Percentiles rank a stretch among this genome's conserved stretches.
Evolutionary conservation across 768 basidiomycete genomes (phyloP).

Genomic region (Lyophyllum semitale): DNA sequence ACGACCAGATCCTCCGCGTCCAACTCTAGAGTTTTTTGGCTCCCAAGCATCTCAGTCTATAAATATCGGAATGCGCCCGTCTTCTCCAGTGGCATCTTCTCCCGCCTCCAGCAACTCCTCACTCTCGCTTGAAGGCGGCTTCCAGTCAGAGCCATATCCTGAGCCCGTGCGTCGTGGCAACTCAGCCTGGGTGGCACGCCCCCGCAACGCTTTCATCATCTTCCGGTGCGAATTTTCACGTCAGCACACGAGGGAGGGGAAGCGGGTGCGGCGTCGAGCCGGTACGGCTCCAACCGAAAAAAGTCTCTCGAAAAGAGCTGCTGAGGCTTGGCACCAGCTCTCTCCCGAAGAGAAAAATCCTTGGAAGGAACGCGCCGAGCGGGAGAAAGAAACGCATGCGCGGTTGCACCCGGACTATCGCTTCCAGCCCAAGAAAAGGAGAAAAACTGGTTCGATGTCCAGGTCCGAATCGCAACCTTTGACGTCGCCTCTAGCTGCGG

Average conservation of each 20-base stretch:
- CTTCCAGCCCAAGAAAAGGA: constrained; percentile 56
- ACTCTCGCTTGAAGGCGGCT: constrained; percentile 22
- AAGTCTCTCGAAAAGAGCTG: constrained; percentile 76
- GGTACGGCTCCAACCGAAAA: constrained; percentile 44
- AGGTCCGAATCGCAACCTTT: constrained; percentile 16
- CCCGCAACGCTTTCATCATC: constrained; percentile 72
- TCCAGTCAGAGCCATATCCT: constrained; percentile 12
- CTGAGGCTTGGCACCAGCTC: constrained; percentile 72
- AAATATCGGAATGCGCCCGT: neutral
- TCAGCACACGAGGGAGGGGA: constrained; percentile 41
- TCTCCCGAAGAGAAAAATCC: constrained; percentile 44
- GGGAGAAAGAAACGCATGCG: constrained; percentile 59
- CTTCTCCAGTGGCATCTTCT: constrained; percentile 11
- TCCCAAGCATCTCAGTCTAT: neutral
- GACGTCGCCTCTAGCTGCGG: neutral
- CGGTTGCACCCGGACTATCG: constrained; percentile 62
- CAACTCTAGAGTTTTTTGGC: constrained; percentile 4
- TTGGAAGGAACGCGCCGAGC: constrained; percentile 55
- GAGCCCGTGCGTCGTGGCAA: constrained; percentile 43
- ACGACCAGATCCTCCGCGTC: constrained; percentile 14
- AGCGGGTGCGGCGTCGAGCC: constrained; percentile 34
- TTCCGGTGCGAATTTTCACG: constrained; percentile 69
- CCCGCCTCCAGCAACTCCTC: constrained; percentile 25
- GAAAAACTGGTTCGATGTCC: constrained; percentile 23
- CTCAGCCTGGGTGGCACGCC: constrained; percentile 64